A percentile compares a stretch with the other conserved stretches of the same genome.
Evolutionary conservation across 2,329 filamentous ascomycete species (phyloP).

Genomic region (Penicillium sp.): DNA sequence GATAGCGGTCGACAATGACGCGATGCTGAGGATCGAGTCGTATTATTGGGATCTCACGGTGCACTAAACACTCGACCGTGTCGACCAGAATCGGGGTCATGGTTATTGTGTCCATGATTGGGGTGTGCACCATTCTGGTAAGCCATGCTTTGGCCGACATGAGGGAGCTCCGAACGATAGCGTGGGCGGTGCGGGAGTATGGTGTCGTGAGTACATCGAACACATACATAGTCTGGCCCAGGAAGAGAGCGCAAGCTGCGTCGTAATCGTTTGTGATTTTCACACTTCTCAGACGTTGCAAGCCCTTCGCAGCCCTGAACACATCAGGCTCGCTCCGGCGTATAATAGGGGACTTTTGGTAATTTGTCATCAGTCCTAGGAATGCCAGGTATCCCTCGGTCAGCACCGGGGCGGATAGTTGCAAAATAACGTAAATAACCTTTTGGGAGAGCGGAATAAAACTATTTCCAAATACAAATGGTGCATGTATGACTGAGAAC

Average conservation of each 20-base stretch:
- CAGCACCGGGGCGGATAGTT: constrained; percentile 16
- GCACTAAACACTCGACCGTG: constrained; percentile 30
- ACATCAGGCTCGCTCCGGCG: constrained; percentile 20
- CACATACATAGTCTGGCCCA: constrained; percentile 29
- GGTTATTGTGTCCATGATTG: constrained; percentile 28
- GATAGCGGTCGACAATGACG: constrained; percentile 29
- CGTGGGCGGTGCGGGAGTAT: constrained; percentile 21
- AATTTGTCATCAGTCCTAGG: constrained; percentile 22
- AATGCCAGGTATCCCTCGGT: constrained; percentile 25
- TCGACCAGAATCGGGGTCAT: constrained; percentile 32
- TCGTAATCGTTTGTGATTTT: constrained; percentile 22
- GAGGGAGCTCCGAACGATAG: constrained; percentile 29
- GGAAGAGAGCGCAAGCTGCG: constrained; percentile 22
- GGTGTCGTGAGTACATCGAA: constrained; percentile 30
- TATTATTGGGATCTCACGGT: constrained; percentile 32
- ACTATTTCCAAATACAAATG: constrained; percentile 19
- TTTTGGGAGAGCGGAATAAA: constrained; percentile 18
- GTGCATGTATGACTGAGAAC: constrained; percentile 21
- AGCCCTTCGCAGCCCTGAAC: constrained; percentile 18
- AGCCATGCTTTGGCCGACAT: constrained; percentile 30
- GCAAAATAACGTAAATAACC: constrained; percentile 17
- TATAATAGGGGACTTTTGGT: constrained; percentile 21
- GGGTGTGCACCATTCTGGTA: constrained; percentile 19
- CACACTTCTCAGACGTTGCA: constrained; percentile 20
- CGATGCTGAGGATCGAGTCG: constrained; percentile 18